These are phyloP conservation scores for Hordeum vulgare DNA, from an alignment of 176 grass and related monocot species.

Conservation along the genomic window MorexV3_pseudomolecules_assembly NC_058520.1:574026534-574027033, in stretches of 20 bases:
- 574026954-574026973: background rate
- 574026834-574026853: constrained; percentile 92
- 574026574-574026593: background rate
- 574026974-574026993: background rate
- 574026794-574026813: constrained; percentile 63
- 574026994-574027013: background rate
- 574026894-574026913: constrained; percentile 84
- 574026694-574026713: constrained; percentile 87
- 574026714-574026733: constrained; percentile 96
- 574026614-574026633: background rate
- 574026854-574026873: constrained; percentile 62
- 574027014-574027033: constrained; percentile 57
- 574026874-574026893: constrained; percentile 64
- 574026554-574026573: background rate
- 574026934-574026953: constrained; percentile 77
- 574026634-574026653: constrained; percentile 69
- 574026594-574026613: background rate
- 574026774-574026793: constrained; percentile 89
- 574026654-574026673: constrained; percentile 73
- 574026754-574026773: constrained; percentile 92
- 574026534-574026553: background rate
- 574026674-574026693: constrained; percentile 69
- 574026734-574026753: constrained; percentile 78
- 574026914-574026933: constrained; percentile 83
- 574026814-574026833: constrained; percentile 94